A percentile compares a stretch with the other conserved stretches of the same genome.
Conservation (phyloP, 768 basidiomycete genomes). For the Rhodotorula taiwanensis region DNA sequence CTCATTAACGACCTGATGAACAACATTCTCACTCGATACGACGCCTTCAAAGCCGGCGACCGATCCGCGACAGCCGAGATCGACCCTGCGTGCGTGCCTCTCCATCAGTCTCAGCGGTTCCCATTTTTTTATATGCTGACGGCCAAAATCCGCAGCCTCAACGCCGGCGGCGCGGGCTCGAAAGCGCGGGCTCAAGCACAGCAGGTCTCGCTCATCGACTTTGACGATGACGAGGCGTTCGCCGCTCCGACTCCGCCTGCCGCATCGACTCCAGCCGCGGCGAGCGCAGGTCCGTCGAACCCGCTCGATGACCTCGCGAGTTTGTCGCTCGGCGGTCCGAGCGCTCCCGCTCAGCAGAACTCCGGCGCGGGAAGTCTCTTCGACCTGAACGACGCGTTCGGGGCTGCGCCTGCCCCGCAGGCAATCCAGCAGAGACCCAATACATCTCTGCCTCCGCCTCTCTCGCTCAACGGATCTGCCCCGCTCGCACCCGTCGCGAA, state of each 20-base stretch:
- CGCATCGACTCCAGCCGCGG: not conserved
- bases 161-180: constrained; percentile 7
- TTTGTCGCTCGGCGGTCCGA: constrained; percentile 21
- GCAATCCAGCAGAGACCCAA: not conserved
- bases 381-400: constrained; percentile 31
- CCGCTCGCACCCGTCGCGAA: not conserved
- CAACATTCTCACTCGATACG: constrained; percentile 78
- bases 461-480: not conserved
- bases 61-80: constrained; percentile 51
- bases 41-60: constrained; percentile 88
- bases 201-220: constrained; percentile 37
- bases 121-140: too few relatives aligned
- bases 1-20: constrained; percentile 99
- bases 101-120: not conserved
- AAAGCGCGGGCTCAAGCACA: constrained; percentile 28
- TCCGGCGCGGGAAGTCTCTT: constrained; percentile 15
- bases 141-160: not conserved
- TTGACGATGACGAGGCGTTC: constrained; percentile 35
- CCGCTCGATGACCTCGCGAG: constrained; percentile 55
- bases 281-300: not conserved
- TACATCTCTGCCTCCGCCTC: not conserved
- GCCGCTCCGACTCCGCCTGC: constrained; percentile 8
- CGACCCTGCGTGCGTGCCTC: constrained; percentile 45
- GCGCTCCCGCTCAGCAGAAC: too few relatives aligned
- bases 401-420: not conserved